Evolutionary conservation across 257 asterid genomes (phyloP).

Genomic region (Plantago ovata): DNA sequence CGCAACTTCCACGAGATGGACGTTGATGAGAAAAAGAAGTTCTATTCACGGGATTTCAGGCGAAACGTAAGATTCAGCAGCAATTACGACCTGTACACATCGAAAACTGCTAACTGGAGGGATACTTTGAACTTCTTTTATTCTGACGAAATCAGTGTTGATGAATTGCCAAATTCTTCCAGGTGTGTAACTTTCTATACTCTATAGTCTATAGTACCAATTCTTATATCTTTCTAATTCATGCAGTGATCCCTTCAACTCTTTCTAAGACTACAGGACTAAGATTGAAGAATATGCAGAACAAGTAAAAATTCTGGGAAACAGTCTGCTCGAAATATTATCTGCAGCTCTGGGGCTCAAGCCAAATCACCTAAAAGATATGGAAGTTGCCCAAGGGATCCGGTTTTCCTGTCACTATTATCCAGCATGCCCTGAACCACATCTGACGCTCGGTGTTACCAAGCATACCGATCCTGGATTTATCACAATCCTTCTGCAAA

Average conservation of each 20-base stretch:
- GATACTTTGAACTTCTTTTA: no score
- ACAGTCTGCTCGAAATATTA: not conserved
- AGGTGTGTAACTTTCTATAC: no score
- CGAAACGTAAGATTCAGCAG: no score
- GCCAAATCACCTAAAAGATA: constrained; percentile 5
- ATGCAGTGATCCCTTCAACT: not conserved
- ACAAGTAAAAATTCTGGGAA: constrained; percentile 7
- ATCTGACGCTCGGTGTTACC: constrained; percentile 11
- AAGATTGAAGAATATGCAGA: not conserved
- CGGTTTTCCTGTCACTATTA: constrained; percentile 4
- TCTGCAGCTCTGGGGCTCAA: constrained; percentile 20
- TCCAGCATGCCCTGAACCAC: constrained; percentile 22
- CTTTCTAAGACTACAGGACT: not conserved
- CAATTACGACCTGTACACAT: no score
- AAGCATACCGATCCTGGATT: constrained; percentile 17
- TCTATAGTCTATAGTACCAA: no score
- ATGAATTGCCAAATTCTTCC: no score
- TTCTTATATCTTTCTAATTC: no score
- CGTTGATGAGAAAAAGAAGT: no score
- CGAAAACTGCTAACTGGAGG: no score
- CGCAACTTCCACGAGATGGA: no score
- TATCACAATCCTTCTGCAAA: constrained; percentile 15
- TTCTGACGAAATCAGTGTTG: no score
- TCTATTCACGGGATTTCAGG: no score
- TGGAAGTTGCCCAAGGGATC: constrained; percentile 13